A percentile compares a stretch with the other conserved stretches of the same genome.
Conservation (phyloP, 495 filamentous ascomycete species). For the Polyplosphaeria fusca region DNA sequence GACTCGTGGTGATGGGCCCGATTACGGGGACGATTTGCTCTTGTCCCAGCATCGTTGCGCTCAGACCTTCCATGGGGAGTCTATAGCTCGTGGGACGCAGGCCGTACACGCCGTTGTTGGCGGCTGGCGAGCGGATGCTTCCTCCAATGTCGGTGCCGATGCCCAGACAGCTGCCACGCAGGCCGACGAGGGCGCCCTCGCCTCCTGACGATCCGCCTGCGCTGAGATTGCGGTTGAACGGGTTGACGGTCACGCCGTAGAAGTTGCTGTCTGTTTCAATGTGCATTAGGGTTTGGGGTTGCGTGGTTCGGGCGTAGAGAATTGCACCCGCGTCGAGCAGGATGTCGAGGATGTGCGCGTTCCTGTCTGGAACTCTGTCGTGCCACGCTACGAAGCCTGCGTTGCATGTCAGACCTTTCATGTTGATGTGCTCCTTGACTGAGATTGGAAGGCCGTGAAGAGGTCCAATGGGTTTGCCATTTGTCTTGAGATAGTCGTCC, state of each 20-base stretch:
- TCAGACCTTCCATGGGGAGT: constrained; percentile 53
- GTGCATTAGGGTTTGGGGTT: constrained; percentile 62
- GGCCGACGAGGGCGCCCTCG: constrained; percentile 35
- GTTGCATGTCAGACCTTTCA: constrained; percentile 54
- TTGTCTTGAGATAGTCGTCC: constrained; percentile 36
- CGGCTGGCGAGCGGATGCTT: constrained; percentile 52
- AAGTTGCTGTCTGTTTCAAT: constrained; percentile 55
- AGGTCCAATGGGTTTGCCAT: constrained; percentile 52
- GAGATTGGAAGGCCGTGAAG: constrained; percentile 67
- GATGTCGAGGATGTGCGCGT: constrained; percentile 49
- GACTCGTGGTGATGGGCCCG: constrained; percentile 60
- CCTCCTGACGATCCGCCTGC: constrained; percentile 35
- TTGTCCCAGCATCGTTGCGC: constrained; percentile 51
- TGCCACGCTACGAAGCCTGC: constrained; percentile 50
- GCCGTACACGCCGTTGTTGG: constrained; percentile 62
- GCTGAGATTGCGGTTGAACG: constrained; percentile 31
- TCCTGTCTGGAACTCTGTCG: constrained; percentile 40
- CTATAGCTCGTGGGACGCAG: constrained; percentile 60
- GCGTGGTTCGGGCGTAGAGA: constrained; percentile 53
- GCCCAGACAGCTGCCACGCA: constrained; percentile 33
- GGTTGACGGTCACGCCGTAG: constrained; percentile 48
- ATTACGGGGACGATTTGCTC: constrained; percentile 60
- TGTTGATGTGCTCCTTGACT: constrained; percentile 63
- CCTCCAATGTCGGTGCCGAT: constrained; percentile 40
- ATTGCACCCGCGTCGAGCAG: constrained; percentile 50